Evolutionary conservation across 495 filamentous ascomycete species (phyloP).

Genomic region (Neurospora hispaniola): DNA sequence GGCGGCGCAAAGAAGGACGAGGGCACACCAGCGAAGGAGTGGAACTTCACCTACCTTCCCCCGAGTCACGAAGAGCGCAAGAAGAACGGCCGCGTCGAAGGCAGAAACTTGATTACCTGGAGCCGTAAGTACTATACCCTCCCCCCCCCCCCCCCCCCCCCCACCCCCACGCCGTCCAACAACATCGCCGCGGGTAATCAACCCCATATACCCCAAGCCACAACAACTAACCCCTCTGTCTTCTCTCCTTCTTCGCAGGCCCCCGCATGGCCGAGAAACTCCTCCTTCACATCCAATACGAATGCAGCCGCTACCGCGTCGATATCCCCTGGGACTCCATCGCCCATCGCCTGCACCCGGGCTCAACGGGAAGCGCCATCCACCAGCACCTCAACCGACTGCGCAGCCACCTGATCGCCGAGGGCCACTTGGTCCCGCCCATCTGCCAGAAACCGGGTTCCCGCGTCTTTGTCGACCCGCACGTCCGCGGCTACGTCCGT

Average conservation of each 20-base stretch:
- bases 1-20: not conserved
- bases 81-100: conserved; percentile 20
- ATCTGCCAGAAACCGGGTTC: conserved; percentile 10
- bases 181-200: not conserved
- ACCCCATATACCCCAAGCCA: too few relatives aligned
- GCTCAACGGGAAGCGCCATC: conserved; percentile 18
- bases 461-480: conserved; percentile 3
- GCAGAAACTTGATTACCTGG: conserved; percentile 25
- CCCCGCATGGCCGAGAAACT: conserved; percentile 29
- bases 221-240: too few relatives aligned
- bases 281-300: conserved; percentile 23
- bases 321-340: conserved; percentile 23
- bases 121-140: conserved; percentile 17
- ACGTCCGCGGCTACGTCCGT: conserved; percentile 23
- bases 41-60: conserved; percentile 4
- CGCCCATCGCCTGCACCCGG: conserved; percentile 24
- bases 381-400: conserved; percentile 22
- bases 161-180: too few relatives aligned
- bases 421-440: conserved; percentile 29
- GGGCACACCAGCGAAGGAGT: conserved; percentile 1
- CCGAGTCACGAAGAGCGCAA: not conserved
- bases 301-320: conserved; percentile 14
- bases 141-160: not conserved
- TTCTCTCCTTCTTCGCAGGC: conserved; percentile 7
- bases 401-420: conserved; percentile 15